These are phyloP conservation scores for Cyberlindnera meyerae DNA, from an alignment of 805 yeast species.

Conservation along the genomic window DNA sequence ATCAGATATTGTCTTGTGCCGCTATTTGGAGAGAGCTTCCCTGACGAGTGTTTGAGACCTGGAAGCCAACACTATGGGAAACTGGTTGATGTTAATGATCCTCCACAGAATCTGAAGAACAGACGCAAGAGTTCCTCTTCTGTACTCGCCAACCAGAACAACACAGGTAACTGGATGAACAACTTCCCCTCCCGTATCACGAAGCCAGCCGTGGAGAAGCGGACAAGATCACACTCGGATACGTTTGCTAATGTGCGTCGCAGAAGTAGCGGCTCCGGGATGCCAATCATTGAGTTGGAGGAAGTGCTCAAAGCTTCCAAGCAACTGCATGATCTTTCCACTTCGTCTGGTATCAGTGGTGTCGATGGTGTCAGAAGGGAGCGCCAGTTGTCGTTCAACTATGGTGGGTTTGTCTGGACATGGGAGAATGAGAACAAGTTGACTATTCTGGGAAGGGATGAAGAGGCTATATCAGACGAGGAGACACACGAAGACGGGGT, in stretches of 20 bases:
- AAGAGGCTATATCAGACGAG: constrained; percentile 12
- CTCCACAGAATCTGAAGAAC: constrained; percentile 4
- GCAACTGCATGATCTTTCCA: constrained; percentile 24
- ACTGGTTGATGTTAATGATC: constrained; percentile 17
- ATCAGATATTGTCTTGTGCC: constrained; percentile 76
- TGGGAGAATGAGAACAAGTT: constrained; percentile 22
- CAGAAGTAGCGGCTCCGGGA: not conserved
- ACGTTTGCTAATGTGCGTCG: constrained; percentile 2
- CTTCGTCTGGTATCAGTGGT: constrained; percentile 3
- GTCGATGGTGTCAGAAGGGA: constrained; percentile 2
- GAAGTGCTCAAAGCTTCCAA: constrained; percentile 27
- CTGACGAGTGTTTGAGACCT: constrained; percentile 28
- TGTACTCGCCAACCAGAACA: too few relatives aligned
- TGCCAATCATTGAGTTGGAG: constrained; percentile 22
- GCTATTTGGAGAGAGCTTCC: constrained; percentile 67
- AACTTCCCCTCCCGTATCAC: not conserved
- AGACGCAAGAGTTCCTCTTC: constrained; percentile 12
- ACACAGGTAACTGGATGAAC: too few relatives aligned
- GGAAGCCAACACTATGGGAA: constrained; percentile 21
- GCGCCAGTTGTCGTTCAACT: constrained; percentile 19
- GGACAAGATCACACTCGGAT: constrained; percentile 23
- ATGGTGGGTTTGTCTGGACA: constrained; percentile 27
- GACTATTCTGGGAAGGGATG: constrained; percentile 20
- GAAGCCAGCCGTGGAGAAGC: constrained; percentile 5
- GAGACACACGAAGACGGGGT: constrained; percentile 1